These are phyloP conservation scores for Globisporangium megalacanthum DNA, from an alignment of 352 stramenopile species.

Conservation along the genomic window DNA sequence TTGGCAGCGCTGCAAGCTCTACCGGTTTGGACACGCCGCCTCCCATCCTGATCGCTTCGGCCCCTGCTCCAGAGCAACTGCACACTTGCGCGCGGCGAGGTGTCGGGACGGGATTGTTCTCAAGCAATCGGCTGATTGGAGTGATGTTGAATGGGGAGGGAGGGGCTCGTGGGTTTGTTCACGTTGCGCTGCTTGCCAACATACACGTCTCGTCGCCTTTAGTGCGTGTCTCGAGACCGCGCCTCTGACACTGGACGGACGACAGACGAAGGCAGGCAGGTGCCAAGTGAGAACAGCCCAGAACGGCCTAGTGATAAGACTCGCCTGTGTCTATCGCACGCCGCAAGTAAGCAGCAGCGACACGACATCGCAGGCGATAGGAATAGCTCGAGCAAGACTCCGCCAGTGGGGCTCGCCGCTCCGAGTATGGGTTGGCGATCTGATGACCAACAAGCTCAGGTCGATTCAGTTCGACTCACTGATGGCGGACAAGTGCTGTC, in stretches of 20 bases:
- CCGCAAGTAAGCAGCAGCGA: no score
- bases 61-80: not conserved
- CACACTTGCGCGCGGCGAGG: not conserved
- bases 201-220: constrained; percentile 2
- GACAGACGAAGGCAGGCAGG: not conserved
- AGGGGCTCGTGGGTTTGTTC: not conserved
- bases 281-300: not conserved
- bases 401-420: no score
- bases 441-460: not conserved
- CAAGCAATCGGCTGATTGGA: no score
- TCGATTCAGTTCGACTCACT: no score
- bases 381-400: not conserved
- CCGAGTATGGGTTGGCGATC: no score
- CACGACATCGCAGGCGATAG: not conserved
- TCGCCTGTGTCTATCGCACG: no score
- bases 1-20: constrained; percentile 1
- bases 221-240: not conserved
- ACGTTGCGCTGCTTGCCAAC: not conserved
- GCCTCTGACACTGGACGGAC: not conserved
- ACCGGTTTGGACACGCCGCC: constrained; percentile 25
- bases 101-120: not conserved
- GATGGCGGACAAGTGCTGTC: not conserved
- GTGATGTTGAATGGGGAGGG: no score
- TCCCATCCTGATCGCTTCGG: constrained; percentile 23
- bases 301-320: not conserved